Base-by-base conservation (phyloP, 306 rosid species). In the Quercus mongolica region DNA sequence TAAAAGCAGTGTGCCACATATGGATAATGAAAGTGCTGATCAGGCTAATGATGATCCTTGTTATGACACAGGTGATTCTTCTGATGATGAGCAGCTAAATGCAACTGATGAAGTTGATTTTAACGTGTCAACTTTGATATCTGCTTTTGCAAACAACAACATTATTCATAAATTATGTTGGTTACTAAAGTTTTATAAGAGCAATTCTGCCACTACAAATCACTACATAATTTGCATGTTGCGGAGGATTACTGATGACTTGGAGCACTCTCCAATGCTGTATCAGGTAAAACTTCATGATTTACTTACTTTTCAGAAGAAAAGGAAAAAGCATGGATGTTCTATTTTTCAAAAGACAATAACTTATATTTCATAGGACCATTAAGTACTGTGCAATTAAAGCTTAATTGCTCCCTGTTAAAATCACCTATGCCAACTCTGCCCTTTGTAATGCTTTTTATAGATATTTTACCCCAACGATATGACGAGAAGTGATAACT, bases 101-200 rank as follows among this genome's bases (percentile, higher is more conserved):
- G 87, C 84, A 73, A 81, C 75, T 74, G 75, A 75, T 81, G 99
- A 94, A 85, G 99, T 92, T 82, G 99, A 94, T 90, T 91, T 92
- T 82, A 91, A 86, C 44, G 89, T 89, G 77, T 91, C 99, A 81
- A 82, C 84, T 55, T 76, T 94, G 70, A 79, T 92, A 46, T 92
- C 99, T 75, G 84, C 97, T 74, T 90, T 91, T 78, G 93, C 90
- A 76, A 90, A 80, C 86, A 87, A 89, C 87, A 85, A n/a, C 82
- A 80, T 92, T 73, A 88, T 94, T 85, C 94, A 94, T 86, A 92
- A 89, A 74, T 63, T 90, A 56, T 92, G 99, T 79, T 94, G 99
- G 97, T 79, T 94, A 88, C 99, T 94, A 71, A 94, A 92, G 90
- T 94, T 94, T 87, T 94, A 94, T 84, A 92, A 89, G 89, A 90